Evolutionary conservation across 352 stramenopile species (phyloP).

Genomic region (Pythium oligandrum): DNA sequence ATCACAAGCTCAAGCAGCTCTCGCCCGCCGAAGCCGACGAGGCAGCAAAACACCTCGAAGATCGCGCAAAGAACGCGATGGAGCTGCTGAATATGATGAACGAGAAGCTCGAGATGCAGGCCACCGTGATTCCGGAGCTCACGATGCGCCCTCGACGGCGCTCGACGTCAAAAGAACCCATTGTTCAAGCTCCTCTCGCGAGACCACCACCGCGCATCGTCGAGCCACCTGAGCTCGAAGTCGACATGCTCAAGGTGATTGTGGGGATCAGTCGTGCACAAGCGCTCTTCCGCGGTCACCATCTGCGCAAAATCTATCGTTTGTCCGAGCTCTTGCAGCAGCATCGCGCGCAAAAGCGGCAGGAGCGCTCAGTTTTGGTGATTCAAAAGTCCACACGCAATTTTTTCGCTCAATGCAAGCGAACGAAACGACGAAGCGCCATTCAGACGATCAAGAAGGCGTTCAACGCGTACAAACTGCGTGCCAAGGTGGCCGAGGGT

Average conservation of each 20-base stretch:
- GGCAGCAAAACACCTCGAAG: conserved; percentile 36
- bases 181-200: background rate
- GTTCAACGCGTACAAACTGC: conserved; percentile 12
- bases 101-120: conserved; percentile 23
- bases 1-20: conserved; percentile 41
- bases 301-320: conserved; percentile 18
- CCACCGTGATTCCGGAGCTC: background rate
- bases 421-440: conserved; percentile 12
- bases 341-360: conserved; percentile 3
- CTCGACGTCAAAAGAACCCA: background rate
- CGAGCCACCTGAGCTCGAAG: background rate
- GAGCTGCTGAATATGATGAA: conserved; percentile 64
- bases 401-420: conserved; percentile 8
- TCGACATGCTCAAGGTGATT: conserved; percentile 22
- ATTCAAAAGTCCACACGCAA: conserved; percentile 15
- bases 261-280: conserved; percentile 20
- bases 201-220: too few species aligned
- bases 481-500: conserved; percentile 5
- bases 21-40: conserved; percentile 18
- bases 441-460: conserved; percentile 9
- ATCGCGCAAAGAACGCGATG: conserved; percentile 37
- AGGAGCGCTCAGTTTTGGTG: conserved; percentile 11
- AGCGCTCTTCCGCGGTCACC: conserved; percentile 20
- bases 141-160: conserved; percentile 2
- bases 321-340: conserved; percentile 16